Evolutionary conservation across 176 grass and related monocot genomes (phyloP), one percentile per base, ranked within the genome.

Genomic region (Eleusine indica): DNA sequence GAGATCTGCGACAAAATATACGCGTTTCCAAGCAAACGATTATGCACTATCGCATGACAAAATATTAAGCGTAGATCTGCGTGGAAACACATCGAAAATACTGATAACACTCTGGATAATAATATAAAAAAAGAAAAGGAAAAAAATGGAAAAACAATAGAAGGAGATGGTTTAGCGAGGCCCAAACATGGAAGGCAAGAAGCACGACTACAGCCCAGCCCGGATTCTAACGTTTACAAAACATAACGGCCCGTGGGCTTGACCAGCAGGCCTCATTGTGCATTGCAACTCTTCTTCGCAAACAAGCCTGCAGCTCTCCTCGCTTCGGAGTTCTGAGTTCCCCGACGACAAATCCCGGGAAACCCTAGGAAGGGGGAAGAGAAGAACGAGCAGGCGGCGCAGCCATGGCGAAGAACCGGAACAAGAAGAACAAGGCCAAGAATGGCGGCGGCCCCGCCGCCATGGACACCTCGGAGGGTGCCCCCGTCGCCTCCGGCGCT

Each of bases 341-440:
- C 0, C 61, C 14, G 22, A 0, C 37, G 1, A n/a, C 4, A 3
- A n/a, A 66, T 3, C 30, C 14, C 29, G 56, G 16, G 63, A 75
- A 97, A 94, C 91, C 89, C 87, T 94, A 82, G 19, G 25, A 66
- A 6, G 12, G 25, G 41, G 8, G 64, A 51, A 18, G 48, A 80
- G 84, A 7, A 37, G 66, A 65, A 14, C 40, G 73, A 13, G 62
- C 79, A 41, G 66, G 77, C 88, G 92, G 77, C 64, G 75, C 82
- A 68, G 70, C 86, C 87, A 97, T 97, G 94, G 90, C 90, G 83
- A 97, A 92, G 76, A 94, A 88, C 48, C 70, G 78, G 51, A 93
- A 90, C 68, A 92, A 94, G 86, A 92, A 92, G 68, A 90, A 68
- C 68, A 87, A 48, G 80, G 81, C 76, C n/a, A 91, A 89, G 18